Evolutionary conservation across 768 basidiomycete genomes (phyloP), one percentile per base, ranked within the genome.

Genomic region (Mycena filopes): DNA sequence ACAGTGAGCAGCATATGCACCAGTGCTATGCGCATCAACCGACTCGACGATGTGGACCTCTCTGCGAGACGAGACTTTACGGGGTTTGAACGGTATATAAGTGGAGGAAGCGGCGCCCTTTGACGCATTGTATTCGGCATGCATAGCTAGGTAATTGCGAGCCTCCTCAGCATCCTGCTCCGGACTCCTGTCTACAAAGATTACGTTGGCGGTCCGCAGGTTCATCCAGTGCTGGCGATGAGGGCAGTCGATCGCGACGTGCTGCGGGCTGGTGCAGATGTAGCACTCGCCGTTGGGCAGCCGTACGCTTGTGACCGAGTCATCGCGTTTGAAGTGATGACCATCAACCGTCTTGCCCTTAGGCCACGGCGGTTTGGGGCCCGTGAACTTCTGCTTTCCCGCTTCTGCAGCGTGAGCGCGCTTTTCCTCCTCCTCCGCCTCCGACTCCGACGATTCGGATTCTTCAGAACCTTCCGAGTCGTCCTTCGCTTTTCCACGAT

Each of bases 261-360:
- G 41, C 15, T 42, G 15, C 18, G 33, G 70, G 40, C 70, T 71
- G 3, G 69, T 70, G 50, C 71, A 72, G 2, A 72, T 70, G 50
- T 60, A 70, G 50, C 71, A 72, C 25, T 28, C 41, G 0, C 67
- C 66, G 20, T 66, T 60, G 25, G 67, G 68, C 1, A 38, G 49
- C 9, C 25, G 10, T 2, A 12, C 10, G 50, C 60, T 61, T 18
- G 29, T 29, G 7, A 29, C 26, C 38, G 60, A 61, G 33, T 61
- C 50, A 21, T 61, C 60, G 25, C 50, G 25, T 16, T 53, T 53
- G 41, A 61, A 61, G 13, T 61, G 40, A 38, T 61, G 46, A 10
- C 50, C 60, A n/a, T n/a, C n/a, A n/a, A n/a, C n/a, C n/a, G n/a
- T n/a, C n/a, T n/a, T n/a, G n/a, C n/a, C n/a, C n/a, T 25, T 25